Base-by-base conservation (phyloP, 2,329 filamentous ascomycete species). In the Ilyonectria robusta region DNA sequence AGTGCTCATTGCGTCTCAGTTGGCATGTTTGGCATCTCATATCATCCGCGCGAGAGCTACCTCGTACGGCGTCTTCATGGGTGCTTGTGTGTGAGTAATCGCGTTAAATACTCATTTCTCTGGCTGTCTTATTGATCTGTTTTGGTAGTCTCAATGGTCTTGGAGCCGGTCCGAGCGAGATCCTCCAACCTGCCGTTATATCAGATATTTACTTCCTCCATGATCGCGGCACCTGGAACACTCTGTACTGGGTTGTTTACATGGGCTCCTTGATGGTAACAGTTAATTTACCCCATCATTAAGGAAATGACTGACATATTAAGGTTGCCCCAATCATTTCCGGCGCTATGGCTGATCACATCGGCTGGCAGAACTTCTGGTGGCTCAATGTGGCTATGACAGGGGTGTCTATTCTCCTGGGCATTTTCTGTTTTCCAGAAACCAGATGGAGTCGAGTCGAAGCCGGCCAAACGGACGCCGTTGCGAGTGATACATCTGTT, bases 121-220 rank as follows among this genome's bases (percentile, higher is more conserved):
- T 3, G 37, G 8, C 8, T 9, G 40, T 7, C 19, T 19, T 9
- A n/a, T 40, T 35, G 17, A 35, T n/a, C 5, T 9, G 11, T 42
- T n/a, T 10, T 65, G 4, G 26, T 26, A 26, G 26, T 5, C 26
- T 26, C 5, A 29, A 57, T 8, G 69, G 69, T 11, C 57, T 70
- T 0, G 69, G 69, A 1, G 65, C 69, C 6, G 68, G 69, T 1
- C 69, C 68, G 6, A 53, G 56, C 1, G 69, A 70, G 13, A 70
- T 54, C 2, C 48, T 70, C 4, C 69, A 70, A 54, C 69, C 69
- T 5, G 58, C 53, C 33, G 42, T 70, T 54, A 70, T 70, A 9
- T 65, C 68, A 15, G 69, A 70, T 7, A 70, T 70, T 10, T 70
- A 66, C 46, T 70, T 70, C 50, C 69, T 70, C 3, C 68, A 70